Base-by-base conservation (phyloP, 176 grass and related monocot species). In the Stipa capillata region DNA sequence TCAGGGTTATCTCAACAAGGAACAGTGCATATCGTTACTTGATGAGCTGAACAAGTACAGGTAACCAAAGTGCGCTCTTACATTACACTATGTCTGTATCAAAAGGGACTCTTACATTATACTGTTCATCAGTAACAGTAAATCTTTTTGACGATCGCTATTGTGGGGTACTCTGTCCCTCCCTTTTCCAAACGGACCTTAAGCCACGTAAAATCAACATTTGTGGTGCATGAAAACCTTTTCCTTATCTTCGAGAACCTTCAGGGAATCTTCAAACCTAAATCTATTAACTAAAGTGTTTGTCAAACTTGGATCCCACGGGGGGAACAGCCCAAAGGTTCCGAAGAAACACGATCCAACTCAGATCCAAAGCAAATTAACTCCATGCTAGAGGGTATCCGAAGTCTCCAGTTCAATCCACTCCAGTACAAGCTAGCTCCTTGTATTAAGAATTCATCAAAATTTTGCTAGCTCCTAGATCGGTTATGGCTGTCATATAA, bases 31-130 rank as follows among this genome's bases (percentile, higher is more conserved):
- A 64, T 92, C 65, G 69, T 90, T 98, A 65, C 93, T 98, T 82
- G 90, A 89, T 65, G 91, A 92, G 86, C 83, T 98, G 44, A 98
- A 92, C 73, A 94, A 89, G 72, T 98, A 98, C 78, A 90, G 95
- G 95, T 86, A 87, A 81, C 53, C 3, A 43, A 76, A 67, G 45
- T 18, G 4, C 45, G 42, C 70, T 36, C n/a, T 45, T 78, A 62
- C 39, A 39, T 72, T 83, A 66, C 17, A 63, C 48, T 51, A 58
- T 68, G 16, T 62, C 39, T 60, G 18, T 65, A 58, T 60, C 21
- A 76, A 73, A 63, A n/a, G n/a, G 28, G 14, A 48, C 58, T 72
- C 13, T 87, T 74, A 69, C 65, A 72, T 72, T 78, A 54, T n/a
- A n/a, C 80, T 23, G 39, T 62, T 75, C 8, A 58, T 33, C 32